Conservation (phyloP, 2,329 filamentous ascomycete genomes). For the Phaeophleospora eucalypticola region DNA sequence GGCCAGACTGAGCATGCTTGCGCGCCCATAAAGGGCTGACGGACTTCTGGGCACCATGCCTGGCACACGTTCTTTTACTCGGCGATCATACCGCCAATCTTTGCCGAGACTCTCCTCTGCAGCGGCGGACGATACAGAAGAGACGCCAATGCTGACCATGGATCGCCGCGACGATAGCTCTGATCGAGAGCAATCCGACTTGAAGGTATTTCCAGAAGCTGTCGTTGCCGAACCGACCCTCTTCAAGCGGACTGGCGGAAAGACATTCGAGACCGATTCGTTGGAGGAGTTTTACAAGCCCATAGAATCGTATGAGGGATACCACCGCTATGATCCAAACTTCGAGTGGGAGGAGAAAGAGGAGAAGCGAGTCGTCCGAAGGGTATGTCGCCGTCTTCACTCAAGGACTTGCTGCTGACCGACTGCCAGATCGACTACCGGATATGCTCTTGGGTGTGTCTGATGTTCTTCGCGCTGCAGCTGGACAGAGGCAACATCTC, state of each 20-base stretch:
- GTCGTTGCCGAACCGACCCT: conserved; percentile 16
- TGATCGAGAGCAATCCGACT: neutral
- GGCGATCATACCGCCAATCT: no score
- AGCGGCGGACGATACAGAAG: no score
- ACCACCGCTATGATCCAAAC: conserved; percentile 54
- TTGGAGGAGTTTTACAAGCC: conserved; percentile 45
- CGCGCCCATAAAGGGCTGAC: no score
- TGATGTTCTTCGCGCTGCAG: conserved; percentile 54
- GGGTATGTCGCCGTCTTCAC: conserved; percentile 34
- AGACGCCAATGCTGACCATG: neutral
- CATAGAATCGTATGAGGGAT: conserved; percentile 54
- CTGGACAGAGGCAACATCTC: conserved; percentile 57
- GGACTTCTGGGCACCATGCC: no score
- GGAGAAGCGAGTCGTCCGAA: conserved; percentile 53
- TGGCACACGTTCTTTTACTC: no score
- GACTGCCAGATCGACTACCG: conserved; percentile 50
- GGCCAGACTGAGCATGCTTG: no score
- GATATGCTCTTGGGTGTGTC: conserved; percentile 51
- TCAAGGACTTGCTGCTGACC: conserved; percentile 8
- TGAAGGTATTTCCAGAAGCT: conserved; percentile 18
- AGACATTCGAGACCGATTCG: conserved; percentile 35
- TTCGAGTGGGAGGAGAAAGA: conserved; percentile 56
- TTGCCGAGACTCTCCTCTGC: no score
- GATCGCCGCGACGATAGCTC: neutral
- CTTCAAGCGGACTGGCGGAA: conserved; percentile 21